Percentiles rank a stretch among this genome's conserved stretches.
Conservation (phyloP, 345 rosid genomes). For the Melaleuca alternifolia region DNA sequence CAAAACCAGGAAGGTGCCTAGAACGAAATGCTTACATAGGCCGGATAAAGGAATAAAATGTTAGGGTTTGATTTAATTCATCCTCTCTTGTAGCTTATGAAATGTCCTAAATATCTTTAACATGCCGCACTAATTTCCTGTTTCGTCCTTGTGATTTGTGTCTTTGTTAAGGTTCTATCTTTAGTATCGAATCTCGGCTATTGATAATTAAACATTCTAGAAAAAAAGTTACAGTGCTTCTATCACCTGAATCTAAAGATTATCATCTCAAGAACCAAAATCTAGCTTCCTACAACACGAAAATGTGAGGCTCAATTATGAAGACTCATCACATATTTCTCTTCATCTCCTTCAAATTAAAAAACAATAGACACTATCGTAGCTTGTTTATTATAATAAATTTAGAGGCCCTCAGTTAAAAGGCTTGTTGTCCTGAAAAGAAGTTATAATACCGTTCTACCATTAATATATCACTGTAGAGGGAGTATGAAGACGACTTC, state of each 20-base stretch:
- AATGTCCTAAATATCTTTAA: background rate
- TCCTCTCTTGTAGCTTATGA: background rate
- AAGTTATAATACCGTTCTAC: no score
- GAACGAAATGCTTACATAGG: background rate
- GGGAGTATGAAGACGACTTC: background rate
- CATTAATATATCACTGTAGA: no score
- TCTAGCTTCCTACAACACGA: background rate
- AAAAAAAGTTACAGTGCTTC: background rate
- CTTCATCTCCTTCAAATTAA: background rate
- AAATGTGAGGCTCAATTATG: background rate
- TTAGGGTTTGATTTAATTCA: background rate
- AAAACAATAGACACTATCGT: no score
- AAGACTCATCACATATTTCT: background rate
- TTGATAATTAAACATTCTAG: no score
- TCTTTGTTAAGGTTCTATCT: no score
- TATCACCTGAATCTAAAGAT: background rate
- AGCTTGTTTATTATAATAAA: background rate
- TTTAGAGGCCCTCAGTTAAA: background rate
- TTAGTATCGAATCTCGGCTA: no score
- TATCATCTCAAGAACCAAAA: background rate
- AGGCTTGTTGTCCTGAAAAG: no score
- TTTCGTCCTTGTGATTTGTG: background rate
- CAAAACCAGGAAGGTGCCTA: background rate
- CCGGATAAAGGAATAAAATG: background rate
- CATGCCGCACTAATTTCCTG: accelerated